phyloP scores from a whole-genome alignment of 2,329 filamentous ascomycete genomes.

The Penicillium sp. region DNA sequence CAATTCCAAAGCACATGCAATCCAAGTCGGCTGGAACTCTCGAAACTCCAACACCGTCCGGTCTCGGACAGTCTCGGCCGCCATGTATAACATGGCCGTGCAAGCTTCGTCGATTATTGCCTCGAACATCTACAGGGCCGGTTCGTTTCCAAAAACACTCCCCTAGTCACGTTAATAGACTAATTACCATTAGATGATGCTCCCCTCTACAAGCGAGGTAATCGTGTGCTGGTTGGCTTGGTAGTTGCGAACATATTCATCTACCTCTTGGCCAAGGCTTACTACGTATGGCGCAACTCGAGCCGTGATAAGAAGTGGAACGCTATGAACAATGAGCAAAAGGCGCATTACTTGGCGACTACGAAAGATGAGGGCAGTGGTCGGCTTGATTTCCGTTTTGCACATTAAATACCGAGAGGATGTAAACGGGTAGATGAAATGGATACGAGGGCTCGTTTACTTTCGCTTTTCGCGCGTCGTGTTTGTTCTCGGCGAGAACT shows the following conservation, averaged over 20 bases:
- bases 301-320: constrained; percentile 31
- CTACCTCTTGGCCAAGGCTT: constrained; percentile 31
- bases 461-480: background rate
- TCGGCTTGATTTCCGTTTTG: constrained; percentile 38
- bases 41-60: constrained; percentile 41
- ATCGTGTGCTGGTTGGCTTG: constrained; percentile 34
- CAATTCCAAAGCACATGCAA: constrained; percentile 49
- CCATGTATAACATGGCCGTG: constrained; percentile 43
- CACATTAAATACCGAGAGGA: constrained; percentile 17
- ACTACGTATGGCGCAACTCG: constrained; percentile 33
- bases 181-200: constrained; percentile 33
- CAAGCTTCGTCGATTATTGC: constrained; percentile 36
- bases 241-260: constrained; percentile 25
- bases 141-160: constrained; percentile 7
- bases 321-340: constrained; percentile 30
- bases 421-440: too few relatives aligned
- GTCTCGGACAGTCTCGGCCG: constrained; percentile 37
- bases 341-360: constrained; percentile 28
- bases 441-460: too few relatives aligned
- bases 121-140: constrained; percentile 37
- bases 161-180: background rate
- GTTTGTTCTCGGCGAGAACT: background rate
- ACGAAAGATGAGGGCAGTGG: constrained; percentile 36
- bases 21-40: constrained; percentile 45
- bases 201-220: constrained; percentile 46